A percentile compares a stretch with the other conserved stretches of the same genome.
phyloP scores from a whole-genome alignment of 2,329 filamentous ascomycete species.

The Talaromyces sp. region DNA sequence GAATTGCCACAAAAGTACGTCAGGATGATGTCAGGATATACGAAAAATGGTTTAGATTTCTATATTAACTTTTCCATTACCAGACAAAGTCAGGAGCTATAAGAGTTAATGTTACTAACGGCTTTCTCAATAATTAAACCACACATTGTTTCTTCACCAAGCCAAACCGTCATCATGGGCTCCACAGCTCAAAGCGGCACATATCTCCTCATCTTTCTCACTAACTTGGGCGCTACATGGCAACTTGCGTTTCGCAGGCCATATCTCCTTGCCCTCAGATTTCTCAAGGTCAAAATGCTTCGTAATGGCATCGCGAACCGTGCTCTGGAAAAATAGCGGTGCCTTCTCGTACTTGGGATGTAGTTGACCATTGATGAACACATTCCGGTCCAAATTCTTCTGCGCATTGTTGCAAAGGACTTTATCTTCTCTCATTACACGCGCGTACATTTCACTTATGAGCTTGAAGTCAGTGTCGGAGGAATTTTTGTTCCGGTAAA shows the following conservation, averaged over 20 bases:
- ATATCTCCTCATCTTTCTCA: conserved; percentile 23
- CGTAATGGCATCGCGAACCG: not conserved
- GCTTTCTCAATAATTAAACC: too few relatives aligned
- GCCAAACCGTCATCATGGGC: conserved; percentile 19
- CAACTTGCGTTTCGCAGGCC: conserved; percentile 8
- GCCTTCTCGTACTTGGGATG: conserved; percentile 56
- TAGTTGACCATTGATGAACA: conserved; percentile 58
- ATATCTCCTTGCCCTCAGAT: conserved; percentile 2
- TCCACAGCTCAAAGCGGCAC: conserved; percentile 19
- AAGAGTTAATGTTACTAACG: too few relatives aligned
- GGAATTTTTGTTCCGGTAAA: conserved; percentile 58
- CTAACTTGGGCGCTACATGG: conserved; percentile 16
- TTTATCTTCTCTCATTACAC: conserved; percentile 62
- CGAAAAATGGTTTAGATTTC: too few relatives aligned
- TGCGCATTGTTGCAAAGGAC: conserved; percentile 56
- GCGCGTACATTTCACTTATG: conserved; percentile 58
- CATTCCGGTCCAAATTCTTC: conserved; percentile 55
- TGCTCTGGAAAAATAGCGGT: not conserved
- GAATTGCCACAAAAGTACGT: too few relatives aligned
- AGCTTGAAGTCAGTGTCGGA: conserved; percentile 54
- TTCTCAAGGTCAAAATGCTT: conserved; percentile 6
- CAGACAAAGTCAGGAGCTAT: too few relatives aligned
- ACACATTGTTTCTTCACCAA: conserved; percentile 14
- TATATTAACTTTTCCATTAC: too few relatives aligned
- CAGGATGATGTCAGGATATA: too few relatives aligned